These are phyloP conservation scores for Candida sakaeoensis DNA, from an alignment of 805 yeast species.

Conservation along the genomic window DNA sequence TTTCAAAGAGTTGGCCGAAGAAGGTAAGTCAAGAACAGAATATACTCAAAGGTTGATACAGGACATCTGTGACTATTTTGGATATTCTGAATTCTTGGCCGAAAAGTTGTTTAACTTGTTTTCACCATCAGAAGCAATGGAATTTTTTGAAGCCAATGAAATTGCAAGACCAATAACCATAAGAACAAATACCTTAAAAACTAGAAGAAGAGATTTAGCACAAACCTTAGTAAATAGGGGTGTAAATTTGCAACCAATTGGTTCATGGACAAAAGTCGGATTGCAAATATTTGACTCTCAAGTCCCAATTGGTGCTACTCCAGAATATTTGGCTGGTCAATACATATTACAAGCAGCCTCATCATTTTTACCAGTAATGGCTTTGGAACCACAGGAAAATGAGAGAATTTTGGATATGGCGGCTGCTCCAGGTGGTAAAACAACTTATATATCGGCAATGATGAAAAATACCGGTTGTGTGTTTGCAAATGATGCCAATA, in stretches of 20 bases:
- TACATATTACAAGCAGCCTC: conserved; percentile 98
- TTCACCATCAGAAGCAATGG: conserved; percentile 94
- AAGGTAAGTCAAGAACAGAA: conserved; percentile 81
- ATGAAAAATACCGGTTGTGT: conserved; percentile 98
- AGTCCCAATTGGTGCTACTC: conserved; percentile 99
- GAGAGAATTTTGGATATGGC: conserved; percentile 98
- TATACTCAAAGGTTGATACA: conserved; percentile 72
- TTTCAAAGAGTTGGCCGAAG: conserved; percentile 77
- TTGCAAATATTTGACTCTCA: conserved; percentile 95
- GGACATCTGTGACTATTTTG: conserved; percentile 91
- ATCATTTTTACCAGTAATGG: conserved; percentile 96
- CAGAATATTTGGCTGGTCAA: conserved; percentile 97
- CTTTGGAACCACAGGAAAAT: conserved; percentile 93
- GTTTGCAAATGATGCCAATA: conserved; percentile 96
- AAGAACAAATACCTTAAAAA: conserved; percentile 93
- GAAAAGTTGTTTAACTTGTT: conserved; percentile 89
- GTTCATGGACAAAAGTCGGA: conserved; percentile 98
- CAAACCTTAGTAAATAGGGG: conserved; percentile 94
- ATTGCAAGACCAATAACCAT: conserved; percentile 94
- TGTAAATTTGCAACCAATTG: conserved; percentile 95
- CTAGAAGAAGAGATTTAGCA: conserved; percentile 93
- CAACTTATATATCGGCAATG: conserved; percentile 89
- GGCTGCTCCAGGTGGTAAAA: conserved; percentile 99
- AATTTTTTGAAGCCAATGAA: conserved; percentile 97
- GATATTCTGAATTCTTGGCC: conserved; percentile 87